A percentile compares a stretch with the other conserved stretches of the same genome.
These are phyloP conservation scores for Pavlovales sp. DNA, from an alignment of 208 protist species.

Conservation along the genomic window DNA sequence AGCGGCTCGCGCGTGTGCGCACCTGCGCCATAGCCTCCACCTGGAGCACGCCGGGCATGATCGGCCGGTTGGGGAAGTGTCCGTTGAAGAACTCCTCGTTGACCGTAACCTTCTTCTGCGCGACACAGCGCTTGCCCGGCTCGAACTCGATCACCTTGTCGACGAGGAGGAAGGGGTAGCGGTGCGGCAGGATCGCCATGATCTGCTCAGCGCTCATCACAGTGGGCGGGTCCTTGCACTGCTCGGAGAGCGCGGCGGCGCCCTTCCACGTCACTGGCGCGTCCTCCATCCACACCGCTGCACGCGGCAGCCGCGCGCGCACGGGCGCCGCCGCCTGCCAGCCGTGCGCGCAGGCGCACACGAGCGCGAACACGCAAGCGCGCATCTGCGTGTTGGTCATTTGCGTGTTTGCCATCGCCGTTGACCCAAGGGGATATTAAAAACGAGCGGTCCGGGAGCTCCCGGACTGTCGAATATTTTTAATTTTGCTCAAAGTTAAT, in stretches of 20 bases:
- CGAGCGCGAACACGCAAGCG: no score
- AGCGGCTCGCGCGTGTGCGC: neutral
- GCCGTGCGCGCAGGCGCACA: no score
- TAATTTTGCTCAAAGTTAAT: no score
- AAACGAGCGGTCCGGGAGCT: no score
- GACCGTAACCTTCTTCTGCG: slow-evolving; percentile 43
- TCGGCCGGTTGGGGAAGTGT: slow-evolving; percentile 46
- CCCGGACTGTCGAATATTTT: no score
- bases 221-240: neutral
- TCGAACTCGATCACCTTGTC: slow-evolving; percentile 54
- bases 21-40: slow-evolving; percentile 43
- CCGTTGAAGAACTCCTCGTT: slow-evolving; percentile 54
- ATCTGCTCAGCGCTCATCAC: neutral
- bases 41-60: slow-evolving; percentile 55
- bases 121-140: slow-evolving; percentile 41
- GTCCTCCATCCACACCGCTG: neutral
- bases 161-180: slow-evolving; percentile 51
- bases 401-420: no score
- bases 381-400: no score
- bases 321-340: no score
- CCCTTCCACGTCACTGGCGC: neutral
- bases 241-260: neutral
- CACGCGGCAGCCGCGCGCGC: no score
- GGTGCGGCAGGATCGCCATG: slow-evolving; percentile 48
- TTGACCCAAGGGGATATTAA: no score